A percentile compares a stretch with the other conserved stretches of the same genome.
These are phyloP conservation scores for Citrus sinensis DNA, from an alignment of 345 rosid species.

Conservation along the genomic window DNA sequence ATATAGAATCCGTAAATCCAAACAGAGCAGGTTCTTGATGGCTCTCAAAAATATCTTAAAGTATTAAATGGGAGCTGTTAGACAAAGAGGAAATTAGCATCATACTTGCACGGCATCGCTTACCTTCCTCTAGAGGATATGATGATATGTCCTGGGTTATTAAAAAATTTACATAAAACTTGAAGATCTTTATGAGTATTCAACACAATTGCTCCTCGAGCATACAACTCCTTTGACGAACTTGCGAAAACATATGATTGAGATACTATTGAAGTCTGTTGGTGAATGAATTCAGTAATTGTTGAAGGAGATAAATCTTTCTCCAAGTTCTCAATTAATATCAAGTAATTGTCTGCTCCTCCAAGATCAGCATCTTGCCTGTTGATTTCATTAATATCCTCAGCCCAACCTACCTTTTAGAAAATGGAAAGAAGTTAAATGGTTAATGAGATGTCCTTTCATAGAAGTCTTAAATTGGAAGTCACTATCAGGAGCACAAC, in stretches of 20 bases:
- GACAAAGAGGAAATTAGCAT: neutral
- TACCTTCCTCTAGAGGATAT: slow-evolving; percentile 44
- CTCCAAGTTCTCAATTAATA: slow-evolving; percentile 42
- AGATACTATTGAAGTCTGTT: slow-evolving; percentile 22
- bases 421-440: neutral
- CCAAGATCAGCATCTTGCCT: slow-evolving; percentile 38
- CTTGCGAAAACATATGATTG: slow-evolving; percentile 35
- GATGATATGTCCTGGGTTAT: slow-evolving; percentile 31
- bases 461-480: neutral
- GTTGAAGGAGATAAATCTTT: slow-evolving; percentile 34
- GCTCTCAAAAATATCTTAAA: neutral
- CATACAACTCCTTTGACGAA: slow-evolving; percentile 25
- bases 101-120: neutral
- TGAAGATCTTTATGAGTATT: slow-evolving; percentile 17
- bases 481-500: neutral
- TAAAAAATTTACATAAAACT: slow-evolving; percentile 27
- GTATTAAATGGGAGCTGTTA: neutral
- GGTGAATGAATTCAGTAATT: slow-evolving; percentile 32
- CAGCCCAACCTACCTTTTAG: slow-evolving; percentile 1
- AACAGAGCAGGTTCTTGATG: neutral
- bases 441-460: neutral
- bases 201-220: slow-evolving; percentile 30
- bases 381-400: neutral
- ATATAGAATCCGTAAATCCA: neutral
- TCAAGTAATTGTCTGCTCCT: slow-evolving; percentile 5